These are phyloP conservation scores for Ophidiomyces ophidiicola DNA, from an alignment of 2,329 filamentous ascomycete species.

Conservation along the genomic window DNA sequence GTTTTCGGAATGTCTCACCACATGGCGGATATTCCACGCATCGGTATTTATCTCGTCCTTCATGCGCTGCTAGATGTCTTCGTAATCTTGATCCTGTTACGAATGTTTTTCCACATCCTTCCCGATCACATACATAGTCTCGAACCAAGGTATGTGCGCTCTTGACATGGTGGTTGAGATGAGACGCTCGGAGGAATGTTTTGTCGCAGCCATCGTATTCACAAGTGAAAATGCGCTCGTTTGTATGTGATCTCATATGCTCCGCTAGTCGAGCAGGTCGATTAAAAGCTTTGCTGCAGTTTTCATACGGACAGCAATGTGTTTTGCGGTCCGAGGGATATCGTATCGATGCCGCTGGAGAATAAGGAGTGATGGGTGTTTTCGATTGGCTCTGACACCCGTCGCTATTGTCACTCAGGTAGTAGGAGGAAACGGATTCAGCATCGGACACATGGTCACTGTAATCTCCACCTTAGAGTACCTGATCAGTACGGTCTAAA, in stretches of 20 bases:
- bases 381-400: conserved; percentile 24
- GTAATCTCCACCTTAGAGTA: conserved; percentile 3
- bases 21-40: conserved; percentile 62
- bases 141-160: conserved; percentile 63
- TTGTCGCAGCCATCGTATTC: conserved; percentile 60
- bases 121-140: conserved; percentile 57
- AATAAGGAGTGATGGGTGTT: conserved; percentile 41
- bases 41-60: conserved; percentile 60
- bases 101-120: conserved; percentile 67
- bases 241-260: conserved; percentile 73
- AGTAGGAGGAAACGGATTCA: conserved; percentile 23
- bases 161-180: conserved; percentile 74
- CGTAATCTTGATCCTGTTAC: conserved; percentile 65
- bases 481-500: neutral
- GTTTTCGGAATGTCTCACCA: conserved; percentile 70
- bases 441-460: conserved; percentile 26
- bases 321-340: conserved; percentile 62
- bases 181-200: conserved; percentile 73
- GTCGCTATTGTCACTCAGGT: conserved; percentile 23
- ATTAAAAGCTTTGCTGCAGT: conserved; percentile 75
- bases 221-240: conserved; percentile 70
- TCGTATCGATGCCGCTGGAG: conserved; percentile 32
- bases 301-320: conserved; percentile 59
- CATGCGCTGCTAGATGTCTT: conserved; percentile 66
- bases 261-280: conserved; percentile 67